phyloP scores from a whole-genome alignment of 441 rosid species.

The Heliophila coronopifolia region DNA sequence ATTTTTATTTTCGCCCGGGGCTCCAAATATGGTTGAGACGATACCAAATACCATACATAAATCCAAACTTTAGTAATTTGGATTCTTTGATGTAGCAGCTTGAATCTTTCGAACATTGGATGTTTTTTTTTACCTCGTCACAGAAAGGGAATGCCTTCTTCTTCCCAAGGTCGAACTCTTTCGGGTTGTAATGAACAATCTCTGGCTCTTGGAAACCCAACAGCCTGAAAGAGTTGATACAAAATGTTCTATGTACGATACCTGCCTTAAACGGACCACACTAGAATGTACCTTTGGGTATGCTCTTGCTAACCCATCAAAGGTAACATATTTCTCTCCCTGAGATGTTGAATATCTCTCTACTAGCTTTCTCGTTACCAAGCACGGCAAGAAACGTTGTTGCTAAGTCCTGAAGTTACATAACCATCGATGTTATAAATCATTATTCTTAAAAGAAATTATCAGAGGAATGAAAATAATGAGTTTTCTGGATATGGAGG shows the following conservation, averaged over 20 bases:
- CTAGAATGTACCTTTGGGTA: conserved; percentile 69
- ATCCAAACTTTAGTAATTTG: background rate
- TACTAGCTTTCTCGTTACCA: conserved; percentile 79
- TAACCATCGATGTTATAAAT: conserved; percentile 18
- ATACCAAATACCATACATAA: no score
- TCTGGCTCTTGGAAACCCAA: conserved; percentile 92
- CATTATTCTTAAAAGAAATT: background rate
- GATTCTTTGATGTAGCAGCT: background rate
- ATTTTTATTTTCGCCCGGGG: no score
- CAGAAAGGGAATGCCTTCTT: conserved; percentile 98
- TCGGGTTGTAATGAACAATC: conserved; percentile 65
- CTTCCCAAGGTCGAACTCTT: conserved; percentile 90
- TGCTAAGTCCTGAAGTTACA: conserved; percentile 65
- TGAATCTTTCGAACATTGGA: conserved; percentile 5
- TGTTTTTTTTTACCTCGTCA: conserved; percentile 69
- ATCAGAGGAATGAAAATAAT: background rate
- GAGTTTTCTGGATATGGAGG: background rate
- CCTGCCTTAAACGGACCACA: background rate
- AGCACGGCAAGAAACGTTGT: conserved; percentile 64
- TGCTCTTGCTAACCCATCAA: conserved; percentile 83
- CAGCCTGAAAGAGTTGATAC: conserved; percentile 55
- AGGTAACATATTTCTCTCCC: conserved; percentile 87
- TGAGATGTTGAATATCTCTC: conserved; percentile 81
- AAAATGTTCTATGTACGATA: background rate
- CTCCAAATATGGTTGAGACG: no score